These are phyloP conservation scores for Hypoxylon lenormandii DNA, from an alignment of 495 filamentous ascomycete species.

Conservation along the genomic window DNA sequence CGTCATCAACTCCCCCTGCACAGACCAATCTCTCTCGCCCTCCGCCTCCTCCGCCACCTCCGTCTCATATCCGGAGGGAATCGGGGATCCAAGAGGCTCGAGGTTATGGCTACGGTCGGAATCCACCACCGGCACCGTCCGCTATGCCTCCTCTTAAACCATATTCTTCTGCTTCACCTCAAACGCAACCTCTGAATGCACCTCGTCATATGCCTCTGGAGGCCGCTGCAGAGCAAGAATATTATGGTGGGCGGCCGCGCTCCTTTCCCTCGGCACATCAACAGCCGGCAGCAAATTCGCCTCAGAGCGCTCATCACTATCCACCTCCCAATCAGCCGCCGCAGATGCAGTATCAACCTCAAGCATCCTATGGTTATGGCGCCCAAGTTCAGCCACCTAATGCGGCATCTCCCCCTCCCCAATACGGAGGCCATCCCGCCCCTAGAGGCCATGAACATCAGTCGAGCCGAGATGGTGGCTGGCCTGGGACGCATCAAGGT, in stretches of 20 bases:
- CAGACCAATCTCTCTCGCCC: slow-evolving; percentile 54
- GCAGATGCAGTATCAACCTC: slow-evolving; percentile 50
- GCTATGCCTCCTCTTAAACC: slow-evolving; percentile 64
- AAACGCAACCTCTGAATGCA: slow-evolving; percentile 53
- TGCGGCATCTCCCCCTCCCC: slow-evolving; percentile 52
- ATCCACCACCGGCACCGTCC: slow-evolving; percentile 51
- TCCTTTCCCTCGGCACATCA: slow-evolving; percentile 53
- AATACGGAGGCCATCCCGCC: slow-evolving; percentile 51
- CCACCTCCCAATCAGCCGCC: slow-evolving; percentile 50
- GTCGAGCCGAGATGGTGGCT: slow-evolving; percentile 46
- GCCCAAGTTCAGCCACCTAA: slow-evolving; percentile 50
- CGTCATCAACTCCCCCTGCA: slow-evolving; percentile 61
- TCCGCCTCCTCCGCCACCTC: slow-evolving; percentile 51
- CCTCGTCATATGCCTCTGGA: slow-evolving; percentile 56
- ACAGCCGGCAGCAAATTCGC: slow-evolving; percentile 52
- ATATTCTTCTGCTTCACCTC: slow-evolving; percentile 58
- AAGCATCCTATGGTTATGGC: slow-evolving; percentile 50
- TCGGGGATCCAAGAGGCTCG: slow-evolving; percentile 44
- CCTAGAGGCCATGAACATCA: slow-evolving; percentile 50
- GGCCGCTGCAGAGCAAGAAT: slow-evolving; percentile 54
- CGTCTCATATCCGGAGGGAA: slow-evolving; percentile 55
- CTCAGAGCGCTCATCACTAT: slow-evolving; percentile 57
- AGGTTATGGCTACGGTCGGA: slow-evolving; percentile 55
- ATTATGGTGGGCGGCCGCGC: slow-evolving; percentile 54
- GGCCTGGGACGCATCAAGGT: slow-evolving; percentile 44